Evolutionary conservation across 768 basidiomycete genomes (phyloP), one percentile per base, ranked within the genome.

Genomic region (Cystofilobasidium capitatum): DNA sequence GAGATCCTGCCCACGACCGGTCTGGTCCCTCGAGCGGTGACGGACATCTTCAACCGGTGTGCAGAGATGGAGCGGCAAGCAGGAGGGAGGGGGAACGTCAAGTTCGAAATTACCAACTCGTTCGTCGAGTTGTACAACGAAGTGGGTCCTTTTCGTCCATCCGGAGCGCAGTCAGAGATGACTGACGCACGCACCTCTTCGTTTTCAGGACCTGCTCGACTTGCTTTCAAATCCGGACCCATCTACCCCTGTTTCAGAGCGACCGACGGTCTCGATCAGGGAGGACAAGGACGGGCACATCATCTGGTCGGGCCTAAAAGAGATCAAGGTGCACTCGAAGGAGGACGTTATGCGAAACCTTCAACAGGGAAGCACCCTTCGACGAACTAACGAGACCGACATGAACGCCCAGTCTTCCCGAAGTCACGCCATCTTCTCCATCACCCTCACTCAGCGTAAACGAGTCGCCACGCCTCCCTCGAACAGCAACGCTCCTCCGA

Each of bases 41-140:
- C 87, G 3, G 85, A 84, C 54, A 91, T 98, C 72, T 99, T 98
- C 76, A 78, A 85, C 16, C 81, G 83, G 55, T 87, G 88, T 51
- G 84, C 83, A 73, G 85, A 88, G 75, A 80, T 87, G 84, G 78
- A 87, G 85, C 74, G 86, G 86, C 75, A 85, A 33, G 70, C 71
- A 36, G 77, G 89, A 36, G 84, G 81, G 12, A 42, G 81, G 81
- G 70, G 79, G 84, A 47, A 72, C 70, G 31, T 94, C 88, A 90
- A 87, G 82, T 73, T 59, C 36, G 68, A 69, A 29, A 55, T 55
- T 20, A 60, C 58, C 12, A 59, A 59, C 45, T 64, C 89, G 29
- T 99, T 94, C 80, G 86, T 99, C 71, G 96, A 99, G 81, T 84
- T 99, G 62, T 98, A 99, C 79, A 98, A 99, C 78, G 96, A 99